Conservation (phyloP, 306 rosid genomes). For the Dalbergia cultrata region DNA sequence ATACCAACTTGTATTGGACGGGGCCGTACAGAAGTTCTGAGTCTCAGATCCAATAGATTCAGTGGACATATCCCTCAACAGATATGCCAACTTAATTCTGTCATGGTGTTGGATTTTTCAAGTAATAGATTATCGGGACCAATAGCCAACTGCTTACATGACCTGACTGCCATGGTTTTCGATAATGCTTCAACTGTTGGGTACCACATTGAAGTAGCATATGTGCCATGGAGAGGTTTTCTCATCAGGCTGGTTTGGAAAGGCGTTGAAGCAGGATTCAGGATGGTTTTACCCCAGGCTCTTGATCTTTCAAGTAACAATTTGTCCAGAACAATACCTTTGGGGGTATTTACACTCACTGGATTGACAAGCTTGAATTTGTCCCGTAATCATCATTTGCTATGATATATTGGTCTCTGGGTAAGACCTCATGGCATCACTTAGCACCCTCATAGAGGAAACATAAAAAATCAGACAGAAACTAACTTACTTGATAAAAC, state of each 20-base stretch:
- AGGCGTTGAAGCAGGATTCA: too few relatives aligned
- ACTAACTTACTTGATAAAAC: conserved; percentile 81
- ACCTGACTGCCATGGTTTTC: not conserved
- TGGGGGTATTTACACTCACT: too few relatives aligned
- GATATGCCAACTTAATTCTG: not conserved
- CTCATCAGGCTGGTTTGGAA: too few relatives aligned
- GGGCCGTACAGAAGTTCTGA: not conserved
- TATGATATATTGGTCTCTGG: not conserved
- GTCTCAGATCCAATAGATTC: conserved; percentile 13
- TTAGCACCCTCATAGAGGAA: conserved; percentile 4
- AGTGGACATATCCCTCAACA: not conserved
- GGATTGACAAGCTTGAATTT: too few relatives aligned
- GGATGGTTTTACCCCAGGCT: too few relatives aligned
- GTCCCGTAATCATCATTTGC: not conserved
- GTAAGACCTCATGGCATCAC: conserved; percentile 4
- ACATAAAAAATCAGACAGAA: not conserved
- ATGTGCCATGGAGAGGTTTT: too few relatives aligned
- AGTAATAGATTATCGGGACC: not conserved
- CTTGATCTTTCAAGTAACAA: too few relatives aligned
- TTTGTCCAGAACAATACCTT: too few relatives aligned
- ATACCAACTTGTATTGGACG: not conserved
- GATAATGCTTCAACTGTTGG: not conserved
- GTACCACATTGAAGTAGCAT: too few relatives aligned
- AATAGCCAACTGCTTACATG: not conserved
- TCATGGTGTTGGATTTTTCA: not conserved